Base-by-base conservation (phyloP, 2,329 filamentous ascomycete species). In the Teratosphaeria viscida region DNA sequence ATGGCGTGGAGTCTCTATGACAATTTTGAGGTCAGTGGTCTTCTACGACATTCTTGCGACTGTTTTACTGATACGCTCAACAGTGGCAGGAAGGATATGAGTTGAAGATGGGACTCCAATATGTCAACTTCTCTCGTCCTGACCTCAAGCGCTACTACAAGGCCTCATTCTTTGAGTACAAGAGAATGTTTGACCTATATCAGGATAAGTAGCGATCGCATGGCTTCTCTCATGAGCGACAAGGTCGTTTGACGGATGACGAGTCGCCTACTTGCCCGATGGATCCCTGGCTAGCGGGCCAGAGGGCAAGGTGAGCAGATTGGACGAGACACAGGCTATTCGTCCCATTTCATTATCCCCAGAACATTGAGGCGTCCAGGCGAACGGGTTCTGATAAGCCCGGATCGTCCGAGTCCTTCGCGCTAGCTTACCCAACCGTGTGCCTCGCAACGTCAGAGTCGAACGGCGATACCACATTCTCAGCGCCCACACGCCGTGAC, bases 1-100 rank as follows among this genome's bases (percentile, higher is more conserved):
- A 72, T 81, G 57, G 78, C 77, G 2, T 83, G 81, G 81, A 32
- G 27, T 23, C 14, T 37, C 14, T 55, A 34, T 32, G 54, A 55
- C 52, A 32, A 53, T 32, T 53, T 53, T 8, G 52, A 53, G 29
- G 37, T 43, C 11, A 43, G 37, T 16, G 8, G 5, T n/a, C 16
- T n/a, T n/a, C 16, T 5, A 43, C 16, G 37, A 43, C 16, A n/a
- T 43, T 5, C 14, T n/a, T 43, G 11, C 16, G n/a, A n/a, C n/a
- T n/a, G n/a, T n/a, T n/a, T n/a, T 12, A 14, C 37, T 43, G 16
- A 43, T 16, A n/a, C 37, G 11, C 37, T 43, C 11, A 14, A 43
- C 37, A 43, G 37, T 53, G 52, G 52, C 7, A 14, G 23, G 19
- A 14, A 23, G 52, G 52, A 2, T 53, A 53, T 19, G 14, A 27